Conservation (phyloP, 2,329 filamentous ascomycete species). For the Cercospora beticola region DNA sequence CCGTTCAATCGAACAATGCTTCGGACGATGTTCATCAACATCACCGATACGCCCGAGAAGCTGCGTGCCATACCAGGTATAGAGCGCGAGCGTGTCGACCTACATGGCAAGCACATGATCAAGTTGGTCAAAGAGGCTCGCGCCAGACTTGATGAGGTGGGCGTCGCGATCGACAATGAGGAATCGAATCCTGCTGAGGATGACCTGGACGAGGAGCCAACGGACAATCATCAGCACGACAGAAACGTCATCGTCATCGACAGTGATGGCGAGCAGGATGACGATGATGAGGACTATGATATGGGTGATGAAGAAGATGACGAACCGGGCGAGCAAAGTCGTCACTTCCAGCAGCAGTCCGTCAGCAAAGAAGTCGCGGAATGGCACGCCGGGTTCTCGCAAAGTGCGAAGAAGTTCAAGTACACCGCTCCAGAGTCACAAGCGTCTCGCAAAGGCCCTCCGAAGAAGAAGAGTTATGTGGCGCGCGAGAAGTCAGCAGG, state of each 20-base stretch:
- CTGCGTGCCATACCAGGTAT: slow-evolving; percentile 67
- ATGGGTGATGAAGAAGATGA: slow-evolving; percentile 25
- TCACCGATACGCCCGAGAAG: slow-evolving; percentile 61
- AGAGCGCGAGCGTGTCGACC: slow-evolving; percentile 59
- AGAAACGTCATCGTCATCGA: slow-evolving; percentile 48
- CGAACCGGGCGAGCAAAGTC: slow-evolving; percentile 32
- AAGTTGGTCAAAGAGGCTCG: slow-evolving; percentile 52
- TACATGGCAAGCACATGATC: slow-evolving; percentile 62
- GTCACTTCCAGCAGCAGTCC: background rate
- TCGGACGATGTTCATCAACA: slow-evolving; percentile 69
- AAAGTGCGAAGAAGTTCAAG: slow-evolving; percentile 8
- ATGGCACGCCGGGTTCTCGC: slow-evolving; percentile 8
- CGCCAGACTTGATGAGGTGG: slow-evolving; percentile 43
- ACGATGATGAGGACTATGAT: slow-evolving; percentile 14
- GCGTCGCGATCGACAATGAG: slow-evolving; percentile 38
- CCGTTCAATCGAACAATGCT: slow-evolving; percentile 69
- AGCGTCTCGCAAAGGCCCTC: background rate
- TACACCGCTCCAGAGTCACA: background rate
- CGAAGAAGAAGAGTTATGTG: slow-evolving; percentile 9
- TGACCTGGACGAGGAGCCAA: slow-evolving; percentile 44
- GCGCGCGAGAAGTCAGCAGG: background rate
- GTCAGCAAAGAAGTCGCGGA: slow-evolving; percentile 14
- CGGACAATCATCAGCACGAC: slow-evolving; percentile 50
- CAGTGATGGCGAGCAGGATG: slow-evolving; percentile 16
- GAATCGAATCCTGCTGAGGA: slow-evolving; percentile 35